Conservation (phyloP, 2,329 filamentous ascomycete species). For the Neofusicoccum kwambonambiense region DNA sequence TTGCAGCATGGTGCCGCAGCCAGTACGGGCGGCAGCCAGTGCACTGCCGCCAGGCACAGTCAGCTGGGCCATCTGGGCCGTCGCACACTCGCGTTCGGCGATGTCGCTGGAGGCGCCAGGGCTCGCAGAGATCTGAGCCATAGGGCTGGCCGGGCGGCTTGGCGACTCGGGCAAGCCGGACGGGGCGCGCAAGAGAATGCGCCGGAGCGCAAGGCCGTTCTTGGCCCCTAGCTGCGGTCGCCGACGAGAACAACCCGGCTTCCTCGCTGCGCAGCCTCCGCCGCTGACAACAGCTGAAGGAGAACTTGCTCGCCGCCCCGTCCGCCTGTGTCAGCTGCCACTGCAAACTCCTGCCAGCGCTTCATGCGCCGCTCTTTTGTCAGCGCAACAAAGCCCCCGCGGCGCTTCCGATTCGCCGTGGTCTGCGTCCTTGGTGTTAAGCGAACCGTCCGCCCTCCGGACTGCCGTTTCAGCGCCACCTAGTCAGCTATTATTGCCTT, state of each 20-base stretch:
- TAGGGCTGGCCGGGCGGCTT: conserved; percentile 2
- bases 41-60: not conserved
- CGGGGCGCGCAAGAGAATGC: not conserved
- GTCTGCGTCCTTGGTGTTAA: not conserved
- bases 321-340: conserved; percentile 9
- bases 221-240: not conserved
- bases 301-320: not conserved
- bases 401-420: not conserved
- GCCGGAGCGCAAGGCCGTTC: not conserved
- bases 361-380: not conserved
- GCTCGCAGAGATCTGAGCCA: conserved; percentile 1
- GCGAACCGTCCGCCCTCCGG: not conserved
- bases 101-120: not conserved
- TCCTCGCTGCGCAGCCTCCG: not conserved
- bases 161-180: not conserved
- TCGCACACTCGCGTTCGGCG: not conserved
- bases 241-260: conserved; percentile 10
- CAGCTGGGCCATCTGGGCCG: not conserved
- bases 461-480: too few species aligned
- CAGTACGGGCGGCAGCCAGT: not conserved
- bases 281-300: conserved; percentile 8
- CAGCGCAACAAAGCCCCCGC: not conserved
- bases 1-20: not conserved
- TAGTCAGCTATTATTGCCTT: too few species aligned
- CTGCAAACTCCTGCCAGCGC: not conserved